Conservation (phyloP, 306 rosid genomes). For the Ammopiptanthus mongolicus region DNA sequence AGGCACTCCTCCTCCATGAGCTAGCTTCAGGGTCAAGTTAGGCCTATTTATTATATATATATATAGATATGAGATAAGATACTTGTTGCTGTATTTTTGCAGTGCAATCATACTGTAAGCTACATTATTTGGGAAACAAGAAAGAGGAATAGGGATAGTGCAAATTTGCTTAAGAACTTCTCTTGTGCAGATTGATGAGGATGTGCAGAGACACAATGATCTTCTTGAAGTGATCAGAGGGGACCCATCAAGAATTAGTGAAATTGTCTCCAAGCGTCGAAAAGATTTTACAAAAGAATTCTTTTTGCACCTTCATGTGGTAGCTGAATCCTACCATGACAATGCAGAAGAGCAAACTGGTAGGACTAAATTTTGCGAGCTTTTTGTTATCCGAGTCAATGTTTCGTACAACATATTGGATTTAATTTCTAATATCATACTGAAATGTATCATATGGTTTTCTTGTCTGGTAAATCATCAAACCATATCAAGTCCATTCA, state of each 20-base stretch:
- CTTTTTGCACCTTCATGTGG: slow-evolving; percentile 69
- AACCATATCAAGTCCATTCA: background rate
- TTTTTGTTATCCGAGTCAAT: slow-evolving; percentile 13
- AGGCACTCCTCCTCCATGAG: too few relatives aligned
- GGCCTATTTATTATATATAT: too few relatives aligned
- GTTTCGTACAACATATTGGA: background rate
- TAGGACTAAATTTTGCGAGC: slow-evolving; percentile 24
- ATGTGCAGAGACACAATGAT: slow-evolving; percentile 78
- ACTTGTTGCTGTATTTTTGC: background rate
- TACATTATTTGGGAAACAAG: background rate
- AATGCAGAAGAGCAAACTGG: slow-evolving; percentile 62
- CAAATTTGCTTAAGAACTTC: background rate
- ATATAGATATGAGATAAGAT: background rate
- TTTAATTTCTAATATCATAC: background rate
- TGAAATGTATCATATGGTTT: background rate
- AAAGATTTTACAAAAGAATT: slow-evolving; percentile 94
- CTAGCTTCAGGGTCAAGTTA: too few relatives aligned
- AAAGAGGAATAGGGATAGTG: background rate
- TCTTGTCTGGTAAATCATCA: slow-evolving; percentile 3
- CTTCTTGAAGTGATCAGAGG: slow-evolving; percentile 54
- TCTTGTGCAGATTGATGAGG: slow-evolving; percentile 72
- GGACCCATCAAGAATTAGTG: slow-evolving; percentile 45
- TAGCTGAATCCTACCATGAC: slow-evolving; percentile 62
- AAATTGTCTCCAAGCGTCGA: slow-evolving; percentile 69
- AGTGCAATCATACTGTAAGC: background rate